Percentiles rank a stretch among this genome's conserved stretches.
These are phyloP conservation scores for Solanum chmielewskii DNA, from an alignment of 257 asterid species.

Conservation along the genomic window DNA sequence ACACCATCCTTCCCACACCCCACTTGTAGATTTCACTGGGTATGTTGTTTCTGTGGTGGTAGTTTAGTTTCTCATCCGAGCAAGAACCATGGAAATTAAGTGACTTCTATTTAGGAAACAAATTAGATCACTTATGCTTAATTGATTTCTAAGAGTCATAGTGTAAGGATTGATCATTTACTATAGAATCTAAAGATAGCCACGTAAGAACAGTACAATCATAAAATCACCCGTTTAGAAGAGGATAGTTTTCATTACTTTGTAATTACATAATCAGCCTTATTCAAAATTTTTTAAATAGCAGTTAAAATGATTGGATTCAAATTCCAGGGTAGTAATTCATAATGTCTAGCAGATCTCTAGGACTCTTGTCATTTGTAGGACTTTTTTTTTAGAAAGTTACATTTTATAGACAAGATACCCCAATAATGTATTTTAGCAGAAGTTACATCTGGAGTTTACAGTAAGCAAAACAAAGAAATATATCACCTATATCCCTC, in stretches of 20 bases:
- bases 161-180: background rate
- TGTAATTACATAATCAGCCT: background rate
- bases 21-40: background rate
- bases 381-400: background rate
- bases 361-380: background rate
- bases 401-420: no score
- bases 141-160: background rate
- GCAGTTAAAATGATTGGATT: background rate
- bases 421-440: no score
- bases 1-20: background rate
- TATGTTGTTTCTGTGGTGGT: background rate
- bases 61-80: background rate
- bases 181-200: background rate
- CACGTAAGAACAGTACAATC: background rate
- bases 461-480: no score
- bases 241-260: background rate
- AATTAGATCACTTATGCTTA: background rate
- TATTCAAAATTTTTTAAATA: background rate
- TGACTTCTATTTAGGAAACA: background rate
- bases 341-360: background rate
- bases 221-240: background rate
- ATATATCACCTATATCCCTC: no score
- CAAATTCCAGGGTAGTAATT: background rate
- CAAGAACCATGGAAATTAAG: background rate
- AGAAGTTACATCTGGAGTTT: no score